Evolutionary conservation across 2,329 filamentous ascomycete genomes (phyloP).

Genomic region (Tolypocladium tundrense): DNA sequence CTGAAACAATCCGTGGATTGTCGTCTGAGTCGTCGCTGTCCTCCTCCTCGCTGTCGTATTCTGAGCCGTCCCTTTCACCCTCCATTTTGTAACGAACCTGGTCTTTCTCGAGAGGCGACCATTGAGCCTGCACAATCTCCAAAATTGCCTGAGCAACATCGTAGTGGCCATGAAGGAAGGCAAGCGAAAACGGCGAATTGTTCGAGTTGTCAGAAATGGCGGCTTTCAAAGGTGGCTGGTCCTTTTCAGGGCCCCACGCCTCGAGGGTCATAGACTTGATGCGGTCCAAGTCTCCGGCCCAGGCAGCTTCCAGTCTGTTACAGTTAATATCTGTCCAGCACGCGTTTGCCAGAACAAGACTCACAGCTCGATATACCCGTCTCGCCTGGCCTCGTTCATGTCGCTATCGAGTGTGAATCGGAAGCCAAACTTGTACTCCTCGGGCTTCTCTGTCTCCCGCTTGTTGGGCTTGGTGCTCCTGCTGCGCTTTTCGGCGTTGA

Average conservation of each 20-base stretch:
- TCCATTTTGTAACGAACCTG: constrained; percentile 39
- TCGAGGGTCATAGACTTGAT: constrained; percentile 56
- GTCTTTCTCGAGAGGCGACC: constrained; percentile 43
- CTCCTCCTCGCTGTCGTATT: constrained; percentile 20
- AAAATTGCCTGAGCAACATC: constrained; percentile 56
- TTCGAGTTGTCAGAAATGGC: constrained; percentile 40
- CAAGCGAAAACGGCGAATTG: constrained; percentile 57
- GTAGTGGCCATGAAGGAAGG: constrained; percentile 54
- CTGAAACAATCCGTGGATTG: constrained; percentile 34
- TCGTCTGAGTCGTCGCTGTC: constrained; percentile 22
- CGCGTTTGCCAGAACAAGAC: constrained; percentile 13
- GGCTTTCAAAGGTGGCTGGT: constrained; percentile 53
- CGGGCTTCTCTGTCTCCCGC: constrained; percentile 9
- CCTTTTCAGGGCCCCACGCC: constrained; percentile 42
- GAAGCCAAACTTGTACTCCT: constrained; percentile 38
- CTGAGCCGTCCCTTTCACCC: constrained; percentile 24
- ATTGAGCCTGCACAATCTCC: constrained; percentile 62
- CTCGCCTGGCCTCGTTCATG: constrained; percentile 41
- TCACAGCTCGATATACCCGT: constrained; percentile 55
- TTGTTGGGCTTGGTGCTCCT: not conserved
- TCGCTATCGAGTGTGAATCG: constrained; percentile 42
- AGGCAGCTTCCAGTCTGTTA: constrained; percentile 59
- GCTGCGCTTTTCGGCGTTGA: constrained; percentile 15
- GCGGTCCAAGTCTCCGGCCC: constrained; percentile 54
- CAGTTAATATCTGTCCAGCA: not conserved